Conservation (phyloP, 305 asterid genomes). For the Solanum hybrid region DNA sequence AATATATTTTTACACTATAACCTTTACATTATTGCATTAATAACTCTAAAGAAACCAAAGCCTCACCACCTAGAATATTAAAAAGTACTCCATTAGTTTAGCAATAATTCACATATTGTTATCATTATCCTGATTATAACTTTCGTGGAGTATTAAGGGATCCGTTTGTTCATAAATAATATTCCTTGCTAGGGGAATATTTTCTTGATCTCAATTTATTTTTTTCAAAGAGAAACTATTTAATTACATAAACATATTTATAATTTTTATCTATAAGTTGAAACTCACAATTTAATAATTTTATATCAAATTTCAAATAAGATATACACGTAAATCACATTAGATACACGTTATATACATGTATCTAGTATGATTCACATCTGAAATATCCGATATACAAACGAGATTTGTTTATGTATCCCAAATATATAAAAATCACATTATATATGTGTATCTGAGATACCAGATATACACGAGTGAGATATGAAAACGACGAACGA, state of each 20-base stretch:
- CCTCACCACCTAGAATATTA: not conserved
- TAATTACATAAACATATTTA: too few relatives aligned
- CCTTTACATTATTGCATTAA: not conserved
- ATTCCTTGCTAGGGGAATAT: not conserved
- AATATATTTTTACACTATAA: not conserved
- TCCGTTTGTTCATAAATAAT: not conserved
- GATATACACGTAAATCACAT: not conserved
- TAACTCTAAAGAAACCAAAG: not conserved
- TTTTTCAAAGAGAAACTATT: too few relatives aligned
- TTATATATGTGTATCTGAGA: too few relatives aligned
- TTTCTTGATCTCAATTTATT: not conserved
- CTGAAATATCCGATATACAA: fast-evolving
- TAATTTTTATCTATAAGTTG: too few relatives aligned
- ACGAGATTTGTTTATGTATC: too few relatives aligned
- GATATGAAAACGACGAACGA: not conserved
- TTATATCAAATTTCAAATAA: fast-evolving
- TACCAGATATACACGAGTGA: not conserved
- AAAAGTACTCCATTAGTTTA: not conserved
- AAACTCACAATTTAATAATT: not conserved
- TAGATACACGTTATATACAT: too few relatives aligned
- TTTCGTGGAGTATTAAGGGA: not conserved
- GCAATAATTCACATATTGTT: not conserved
- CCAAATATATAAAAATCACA: too few relatives aligned
- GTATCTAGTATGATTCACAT: too few relatives aligned
- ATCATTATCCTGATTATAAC: not conserved